These are phyloP conservation scores for Paxillus involutus DNA, from an alignment of 768 basidiomycete genomes.

Conservation along the genomic window DNA sequence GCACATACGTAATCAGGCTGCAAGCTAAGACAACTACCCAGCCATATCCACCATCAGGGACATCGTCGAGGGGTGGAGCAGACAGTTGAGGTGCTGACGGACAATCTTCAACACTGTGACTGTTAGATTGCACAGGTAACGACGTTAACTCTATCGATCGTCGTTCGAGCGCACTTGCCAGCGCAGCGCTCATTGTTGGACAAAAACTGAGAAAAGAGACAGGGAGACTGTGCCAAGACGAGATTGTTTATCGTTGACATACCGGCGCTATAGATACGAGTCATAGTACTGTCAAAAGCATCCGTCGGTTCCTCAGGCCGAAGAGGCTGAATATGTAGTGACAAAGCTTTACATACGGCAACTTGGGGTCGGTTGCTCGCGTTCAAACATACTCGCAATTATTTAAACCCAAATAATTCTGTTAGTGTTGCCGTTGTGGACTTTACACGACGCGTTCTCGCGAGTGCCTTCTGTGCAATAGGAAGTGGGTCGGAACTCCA, in stretches of 20 bases:
- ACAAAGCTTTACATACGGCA: not conserved
- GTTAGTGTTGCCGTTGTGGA: not conserved
- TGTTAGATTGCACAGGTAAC: not conserved
- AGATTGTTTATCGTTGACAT: slow-evolving; percentile 1
- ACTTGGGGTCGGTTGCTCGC: no score
- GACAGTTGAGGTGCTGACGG: not conserved
- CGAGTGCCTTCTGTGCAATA: not conserved
- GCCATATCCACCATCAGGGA: slow-evolving; percentile 33
- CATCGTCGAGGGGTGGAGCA: slow-evolving; percentile 4
- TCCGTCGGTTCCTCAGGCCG: not conserved
- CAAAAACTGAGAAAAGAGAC: not conserved
- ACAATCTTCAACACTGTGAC: not conserved
- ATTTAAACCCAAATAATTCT: no score
- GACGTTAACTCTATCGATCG: not conserved
- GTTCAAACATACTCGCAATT: no score
- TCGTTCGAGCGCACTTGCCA: not conserved
- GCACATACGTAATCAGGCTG: slow-evolving; percentile 24
- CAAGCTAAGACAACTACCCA: slow-evolving; percentile 33
- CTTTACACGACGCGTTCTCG: not conserved
- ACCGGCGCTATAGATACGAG: not conserved
- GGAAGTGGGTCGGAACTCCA: not conserved
- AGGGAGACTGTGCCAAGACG: not conserved
- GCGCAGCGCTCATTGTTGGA: not conserved
- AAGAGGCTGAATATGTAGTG: not conserved
- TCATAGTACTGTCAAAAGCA: not conserved